Base-by-base conservation (phyloP, 2,329 filamentous ascomycete genomes). In the Epichloe coenophiala region DNA sequence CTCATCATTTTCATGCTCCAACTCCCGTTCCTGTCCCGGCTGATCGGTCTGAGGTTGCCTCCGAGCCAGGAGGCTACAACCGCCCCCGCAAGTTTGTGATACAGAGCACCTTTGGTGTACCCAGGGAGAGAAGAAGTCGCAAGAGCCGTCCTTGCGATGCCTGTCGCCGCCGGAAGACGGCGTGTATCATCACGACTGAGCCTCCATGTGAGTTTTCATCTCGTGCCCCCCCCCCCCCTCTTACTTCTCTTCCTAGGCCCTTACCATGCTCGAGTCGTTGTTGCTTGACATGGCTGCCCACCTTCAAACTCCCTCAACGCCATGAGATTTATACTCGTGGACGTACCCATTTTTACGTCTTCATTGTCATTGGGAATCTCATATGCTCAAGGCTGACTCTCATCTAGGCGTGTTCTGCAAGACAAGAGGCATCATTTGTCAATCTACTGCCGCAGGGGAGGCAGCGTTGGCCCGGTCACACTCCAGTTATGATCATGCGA, bases 71-170 rank as follows among this genome's bases (percentile, higher is more conserved):
- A 43, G 13, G 15, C 48, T 37, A 51, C 12, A 19, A 23, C 23
- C 52, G 49, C 11, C 52, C 60, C 47, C 68, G 68, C 57, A 68
- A 65, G 51, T 70, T 70, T 56, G 66, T 62, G 52, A 65, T 71
- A 47, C 65, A 68, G 52, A 70, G 67, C 58, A 66, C 66, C 53
- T 70, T 70, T 57, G 68, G 68, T 52, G 61, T 60, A 43, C 62
- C 68, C 19, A 59, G 68, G 46, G 61, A 66, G 56, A 66, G 64
- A 36, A 58, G 70, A 50, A 73, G 71, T 57, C 67, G 70, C 51
- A 73, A 73, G 59, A 70, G 69, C 51, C 64, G 69, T 27, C 71
- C 71, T 2, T 74, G 71, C 53, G 71, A 73, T 58, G 63, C 65
- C 11, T 73, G 71, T 54, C 67, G 70, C 8, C 61, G 61, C 45